Percentiles rank a stretch among this genome's conserved stretches.
Evolutionary conservation across 1,284 basidiomycete species (phyloP).

Genomic region (Cryptococcus sp.): DNA sequence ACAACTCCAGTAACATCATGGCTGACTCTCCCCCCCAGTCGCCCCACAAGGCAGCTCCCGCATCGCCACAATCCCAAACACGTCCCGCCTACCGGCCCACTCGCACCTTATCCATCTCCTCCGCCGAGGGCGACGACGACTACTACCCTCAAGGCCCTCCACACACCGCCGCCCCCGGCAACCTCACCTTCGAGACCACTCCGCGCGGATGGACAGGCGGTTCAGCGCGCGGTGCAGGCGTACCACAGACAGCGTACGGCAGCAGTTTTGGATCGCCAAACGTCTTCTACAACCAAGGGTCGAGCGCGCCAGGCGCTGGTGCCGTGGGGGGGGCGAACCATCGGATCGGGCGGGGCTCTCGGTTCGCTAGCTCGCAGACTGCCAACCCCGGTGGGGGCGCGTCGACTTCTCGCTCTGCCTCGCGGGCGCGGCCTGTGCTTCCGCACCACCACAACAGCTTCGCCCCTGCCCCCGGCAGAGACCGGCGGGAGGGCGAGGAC

Average conservation of each 20-base stretch:
- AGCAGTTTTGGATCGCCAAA: constrained; percentile 30
- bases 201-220: constrained; percentile 13
- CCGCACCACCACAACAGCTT: background rate
- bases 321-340: constrained; percentile 8
- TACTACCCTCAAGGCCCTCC: constrained; percentile 9
- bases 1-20: background rate
- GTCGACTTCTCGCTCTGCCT: constrained; percentile 28
- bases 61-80: background rate
- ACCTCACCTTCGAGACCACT: constrained; percentile 13
- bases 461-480: background rate
- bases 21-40: background rate
- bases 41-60: background rate
- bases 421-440: constrained; percentile 15
- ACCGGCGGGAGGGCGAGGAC: constrained; percentile 34
- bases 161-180: constrained; percentile 12
- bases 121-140: constrained; percentile 23
- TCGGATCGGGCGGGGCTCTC: constrained; percentile 16
- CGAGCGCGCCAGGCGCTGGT: constrained; percentile 4
- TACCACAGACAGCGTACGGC: constrained; percentile 18
- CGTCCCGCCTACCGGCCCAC: constrained; percentile 6
- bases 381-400: constrained; percentile 9
- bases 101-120: constrained; percentile 12
- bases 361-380: constrained; percentile 1
- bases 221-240: constrained; percentile 11
- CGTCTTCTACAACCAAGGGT: constrained; percentile 6